Conservation (phyloP, 1,284 basidiomycete genomes). For the Agroathelia rolfsii region DNA sequence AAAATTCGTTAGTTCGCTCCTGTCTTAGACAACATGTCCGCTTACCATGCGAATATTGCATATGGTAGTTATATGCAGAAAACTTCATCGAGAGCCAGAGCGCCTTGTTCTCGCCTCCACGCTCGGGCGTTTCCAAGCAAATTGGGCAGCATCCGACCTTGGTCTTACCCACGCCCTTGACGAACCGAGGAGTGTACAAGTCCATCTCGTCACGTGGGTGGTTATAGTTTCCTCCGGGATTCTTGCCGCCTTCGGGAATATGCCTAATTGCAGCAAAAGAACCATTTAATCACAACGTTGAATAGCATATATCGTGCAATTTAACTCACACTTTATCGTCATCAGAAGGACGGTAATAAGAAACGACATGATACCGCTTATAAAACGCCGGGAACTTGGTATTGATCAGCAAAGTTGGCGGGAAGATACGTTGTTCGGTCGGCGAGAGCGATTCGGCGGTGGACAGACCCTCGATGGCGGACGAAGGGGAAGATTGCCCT, state of each 20-base stretch:
- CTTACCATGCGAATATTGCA: constrained; percentile 72
- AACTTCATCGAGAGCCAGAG: constrained; percentile 73
- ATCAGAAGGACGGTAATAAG: constrained; percentile 30
- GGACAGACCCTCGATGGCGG: no score
- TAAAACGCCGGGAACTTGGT: constrained; percentile 49
- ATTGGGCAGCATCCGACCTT: constrained; percentile 75
- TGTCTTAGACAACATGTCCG: constrained; percentile 2
- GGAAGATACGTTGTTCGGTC: constrained; percentile 43
- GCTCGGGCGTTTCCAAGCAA: constrained; percentile 48
- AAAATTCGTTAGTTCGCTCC: constrained; percentile 2
- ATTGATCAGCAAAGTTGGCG: constrained; percentile 33
- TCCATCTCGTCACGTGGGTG: constrained; percentile 46
- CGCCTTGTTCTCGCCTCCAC: constrained; percentile 55
- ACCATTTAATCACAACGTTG: constrained; percentile 1
- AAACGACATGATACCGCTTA: constrained; percentile 51
- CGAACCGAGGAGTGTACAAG: constrained; percentile 71
- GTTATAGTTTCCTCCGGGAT: constrained; percentile 46
- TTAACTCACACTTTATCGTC: constrained; percentile 19
- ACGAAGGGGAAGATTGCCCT: no score
- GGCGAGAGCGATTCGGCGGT: no score
- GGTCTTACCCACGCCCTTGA: constrained; percentile 54
- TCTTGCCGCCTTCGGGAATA: constrained; percentile 22
- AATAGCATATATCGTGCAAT: constrained; percentile 15
- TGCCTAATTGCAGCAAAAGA: constrained; percentile 24
- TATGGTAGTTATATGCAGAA: constrained; percentile 75